Percentiles rank a stretch among this genome's conserved stretches.
Conservation (phyloP, 768 basidiomycete species). For the Ramaria sp. region DNA sequence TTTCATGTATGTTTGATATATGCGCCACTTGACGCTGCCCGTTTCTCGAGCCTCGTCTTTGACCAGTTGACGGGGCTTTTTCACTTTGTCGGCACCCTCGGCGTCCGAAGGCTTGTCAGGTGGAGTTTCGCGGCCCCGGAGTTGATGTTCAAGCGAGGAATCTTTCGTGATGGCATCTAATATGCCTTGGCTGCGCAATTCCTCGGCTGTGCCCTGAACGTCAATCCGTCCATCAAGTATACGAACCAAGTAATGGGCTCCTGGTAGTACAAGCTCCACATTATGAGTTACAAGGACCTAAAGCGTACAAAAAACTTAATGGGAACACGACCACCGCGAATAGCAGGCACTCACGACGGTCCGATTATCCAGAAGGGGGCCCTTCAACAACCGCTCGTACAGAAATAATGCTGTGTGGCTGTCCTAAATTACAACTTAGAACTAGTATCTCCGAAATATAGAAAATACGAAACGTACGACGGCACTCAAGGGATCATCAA, state of each 20-base stretch:
- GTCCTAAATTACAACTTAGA: constrained; percentile 12
- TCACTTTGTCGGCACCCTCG: constrained; percentile 20
- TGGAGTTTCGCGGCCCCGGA: constrained; percentile 16
- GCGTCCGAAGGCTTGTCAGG: constrained; percentile 17
- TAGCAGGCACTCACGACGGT: constrained; percentile 23
- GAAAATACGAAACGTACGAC: constrained; percentile 12
- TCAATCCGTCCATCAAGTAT: constrained; percentile 33
- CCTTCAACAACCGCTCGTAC: constrained; percentile 17
- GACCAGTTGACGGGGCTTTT: constrained; percentile 62
- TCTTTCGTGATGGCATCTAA: constrained; percentile 25
- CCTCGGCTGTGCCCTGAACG: constrained; percentile 25
- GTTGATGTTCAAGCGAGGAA: constrained; percentile 17
- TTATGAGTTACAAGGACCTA: constrained; percentile 34
- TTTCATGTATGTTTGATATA: constrained; percentile 53
- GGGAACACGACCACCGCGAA: neutral
- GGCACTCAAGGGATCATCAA: constrained; percentile 22
- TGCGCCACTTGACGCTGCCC: constrained; percentile 73
- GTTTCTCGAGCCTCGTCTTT: constrained; percentile 75
- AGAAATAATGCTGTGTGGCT: constrained; percentile 21
- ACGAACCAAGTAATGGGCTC: constrained; percentile 27
- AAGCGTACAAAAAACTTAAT: neutral
- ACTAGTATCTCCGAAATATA: neutral
- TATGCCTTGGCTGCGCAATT: constrained; percentile 24
- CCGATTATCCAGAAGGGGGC: constrained; percentile 20
- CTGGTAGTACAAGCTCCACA: constrained; percentile 31